phyloP scores from a whole-genome alignment of 768 basidiomycete genomes.

The Lactifluus piperatus region DNA sequence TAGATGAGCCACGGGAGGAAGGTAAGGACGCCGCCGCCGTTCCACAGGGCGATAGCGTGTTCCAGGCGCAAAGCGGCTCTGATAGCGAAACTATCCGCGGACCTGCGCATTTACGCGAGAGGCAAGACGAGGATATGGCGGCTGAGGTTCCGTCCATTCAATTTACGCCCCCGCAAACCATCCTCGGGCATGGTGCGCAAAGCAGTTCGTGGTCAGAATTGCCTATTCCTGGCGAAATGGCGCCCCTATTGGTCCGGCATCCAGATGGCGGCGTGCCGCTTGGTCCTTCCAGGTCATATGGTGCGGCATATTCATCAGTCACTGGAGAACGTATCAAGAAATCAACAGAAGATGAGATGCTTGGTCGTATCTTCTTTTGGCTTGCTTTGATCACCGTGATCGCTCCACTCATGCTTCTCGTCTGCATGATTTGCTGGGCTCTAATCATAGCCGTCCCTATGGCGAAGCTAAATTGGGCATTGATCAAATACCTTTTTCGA shows the following conservation, averaged over 20 bases:
- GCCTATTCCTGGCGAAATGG: constrained; percentile 35
- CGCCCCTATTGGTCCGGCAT: constrained; percentile 36
- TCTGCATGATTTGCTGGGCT: constrained; percentile 91
- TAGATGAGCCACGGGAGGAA: constrained; percentile 26
- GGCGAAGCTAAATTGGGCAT: constrained; percentile 96
- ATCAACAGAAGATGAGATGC: constrained; percentile 33
- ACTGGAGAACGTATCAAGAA: constrained; percentile 15
- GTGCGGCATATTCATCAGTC: constrained; percentile 40
- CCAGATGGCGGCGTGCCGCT: constrained; percentile 31
- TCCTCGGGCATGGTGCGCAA: constrained; percentile 39
- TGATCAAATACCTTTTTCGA: constrained; percentile 71
- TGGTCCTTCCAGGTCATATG: constrained; percentile 53
- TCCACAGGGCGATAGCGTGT: constrained; percentile 28
- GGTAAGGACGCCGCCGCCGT: constrained; percentile 32
- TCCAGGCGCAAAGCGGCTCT: constrained; percentile 24
- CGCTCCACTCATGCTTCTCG: constrained; percentile 80
- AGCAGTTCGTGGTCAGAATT: constrained; percentile 38
- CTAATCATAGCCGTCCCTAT: constrained; percentile 93
- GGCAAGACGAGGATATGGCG: constrained; percentile 1
- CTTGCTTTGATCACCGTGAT: constrained; percentile 64
- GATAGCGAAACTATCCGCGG: constrained; percentile 30
- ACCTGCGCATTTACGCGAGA: constrained; percentile 15
- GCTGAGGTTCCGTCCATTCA: neutral
- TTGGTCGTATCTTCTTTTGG: constrained; percentile 82
- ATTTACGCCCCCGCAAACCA: constrained; percentile 27